Base-by-base conservation (phyloP, 306 rosid genomes). In the Cucurbita argyrosperma region DNA sequence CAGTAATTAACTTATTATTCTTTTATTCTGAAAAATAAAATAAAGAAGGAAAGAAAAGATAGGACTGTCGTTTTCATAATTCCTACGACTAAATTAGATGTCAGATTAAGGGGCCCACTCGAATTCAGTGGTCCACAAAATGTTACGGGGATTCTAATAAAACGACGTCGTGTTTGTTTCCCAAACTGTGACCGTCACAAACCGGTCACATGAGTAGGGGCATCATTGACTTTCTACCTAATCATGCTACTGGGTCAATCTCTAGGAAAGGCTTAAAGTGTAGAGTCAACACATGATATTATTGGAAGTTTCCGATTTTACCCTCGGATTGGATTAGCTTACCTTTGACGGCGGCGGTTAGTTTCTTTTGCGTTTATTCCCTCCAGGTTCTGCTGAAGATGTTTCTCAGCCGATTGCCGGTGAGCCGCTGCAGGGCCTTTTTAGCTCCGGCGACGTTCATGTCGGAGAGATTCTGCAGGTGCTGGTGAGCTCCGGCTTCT, bases 371-470 rank as follows among this genome's bases (percentile, higher is more conserved):
- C 10, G 76, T 78, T 61, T 68, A 81, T 83, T 86, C 89, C 85
- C 85, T 79, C 89, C 87, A 83, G 14, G 78, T 77, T 82, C 82
- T 53, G 77, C 79, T 66, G 84, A 86, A 79, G 66, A 86, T 81
- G 61, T 68, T 77, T 75, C 79, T 81, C 11, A 86, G 80, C 72
- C 87, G 80, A 13, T 75, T 77, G 0, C 89, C 89, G 82, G 85
- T 37, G 71, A 86, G 85, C 70, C 87, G 78, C 79, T 86, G 89
- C 70, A 79, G 26, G 37, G 85, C 81, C 54, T 83, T 86, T 76
- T 79, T 81, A 8, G 89, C 85, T 54, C 89, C 89, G 76, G 66
- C 79, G 49, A 86, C 81, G 49, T 86, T 83, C 79, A 67, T 81
- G 21, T 79, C 85, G 75, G 85, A 51, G 26, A 86, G 71, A 40